Conservation (phyloP, 768 basidiomycete species). For the Leccinum fibrillosum region DNA sequence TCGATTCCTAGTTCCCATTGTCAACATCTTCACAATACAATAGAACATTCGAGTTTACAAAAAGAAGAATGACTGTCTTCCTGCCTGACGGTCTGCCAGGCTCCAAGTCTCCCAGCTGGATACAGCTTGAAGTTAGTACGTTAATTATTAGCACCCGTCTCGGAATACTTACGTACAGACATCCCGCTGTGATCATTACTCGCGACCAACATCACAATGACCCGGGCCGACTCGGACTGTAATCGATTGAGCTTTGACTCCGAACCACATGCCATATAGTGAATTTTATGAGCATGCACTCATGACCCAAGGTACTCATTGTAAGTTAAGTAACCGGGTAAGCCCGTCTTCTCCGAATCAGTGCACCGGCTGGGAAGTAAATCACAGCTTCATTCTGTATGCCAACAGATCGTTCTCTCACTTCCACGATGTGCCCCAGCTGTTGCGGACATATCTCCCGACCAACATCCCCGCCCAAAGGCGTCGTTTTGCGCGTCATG, state of each 20-base stretch:
- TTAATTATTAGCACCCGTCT: too few relatives aligned
- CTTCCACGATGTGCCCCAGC: slow-evolving; percentile 9
- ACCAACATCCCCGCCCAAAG: slow-evolving; percentile 3
- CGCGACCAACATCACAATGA: too few relatives aligned
- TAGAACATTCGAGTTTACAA: too few relatives aligned
- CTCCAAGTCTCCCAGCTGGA: too few relatives aligned
- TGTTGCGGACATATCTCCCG: neutral
- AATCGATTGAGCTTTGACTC: neutral
- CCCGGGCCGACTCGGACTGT: neutral
- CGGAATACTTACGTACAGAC: too few relatives aligned
- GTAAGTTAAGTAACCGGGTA: neutral
- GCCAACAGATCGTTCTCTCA: neutral
- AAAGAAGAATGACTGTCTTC: too few relatives aligned
- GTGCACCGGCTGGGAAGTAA: slow-evolving; percentile 8
- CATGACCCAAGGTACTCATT: neutral
- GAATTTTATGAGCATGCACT: neutral
- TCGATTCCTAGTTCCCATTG: too few relatives aligned
- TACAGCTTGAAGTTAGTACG: too few relatives aligned
- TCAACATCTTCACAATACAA: too few relatives aligned
- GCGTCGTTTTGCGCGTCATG: slow-evolving; percentile 24
- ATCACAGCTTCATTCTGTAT: neutral
- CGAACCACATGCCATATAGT: neutral
- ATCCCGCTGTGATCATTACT: too few relatives aligned
- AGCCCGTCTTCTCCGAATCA: slow-evolving; percentile 12
- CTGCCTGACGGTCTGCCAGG: too few relatives aligned